Conservation (phyloP, 257 asterid genomes). For the Przewalskia tangutica region DNA sequence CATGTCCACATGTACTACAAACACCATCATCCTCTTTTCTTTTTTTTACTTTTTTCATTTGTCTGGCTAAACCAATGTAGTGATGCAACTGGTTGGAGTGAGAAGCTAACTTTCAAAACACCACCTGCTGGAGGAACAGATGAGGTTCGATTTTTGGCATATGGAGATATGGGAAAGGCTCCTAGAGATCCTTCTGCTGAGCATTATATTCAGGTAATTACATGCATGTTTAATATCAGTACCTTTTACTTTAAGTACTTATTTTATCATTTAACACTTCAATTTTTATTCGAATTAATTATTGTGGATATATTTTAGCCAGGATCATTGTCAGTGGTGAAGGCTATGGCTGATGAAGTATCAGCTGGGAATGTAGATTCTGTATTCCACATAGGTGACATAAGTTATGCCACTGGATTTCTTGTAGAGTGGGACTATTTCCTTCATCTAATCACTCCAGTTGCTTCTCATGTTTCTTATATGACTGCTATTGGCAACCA, state of each 20-base stretch:
- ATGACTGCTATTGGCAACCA: constrained; percentile 96
- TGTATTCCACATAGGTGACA: constrained; percentile 83
- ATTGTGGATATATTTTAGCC: constrained; percentile 32
- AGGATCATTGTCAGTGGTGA: constrained; percentile 54
- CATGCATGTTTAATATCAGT: not conserved
- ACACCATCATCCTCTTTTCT: too few relatives aligned
- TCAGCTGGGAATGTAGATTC: constrained; percentile 47
- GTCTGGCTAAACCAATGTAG: constrained; percentile 14
- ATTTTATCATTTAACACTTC: not conserved
- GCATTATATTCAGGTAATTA: constrained; percentile 66
- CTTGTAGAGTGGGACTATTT: constrained; percentile 86
- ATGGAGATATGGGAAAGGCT: constrained; percentile 90
- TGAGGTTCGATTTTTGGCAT: constrained; percentile 53
- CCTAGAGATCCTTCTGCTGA: constrained; percentile 68
- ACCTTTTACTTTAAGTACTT: not conserved
- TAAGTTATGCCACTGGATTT: constrained; percentile 88
- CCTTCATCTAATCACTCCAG: constrained; percentile 54
- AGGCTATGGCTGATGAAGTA: constrained; percentile 48
- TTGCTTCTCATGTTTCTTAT: constrained; percentile 63
- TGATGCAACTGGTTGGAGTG: constrained; percentile 72
- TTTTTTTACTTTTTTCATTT: too few relatives aligned
- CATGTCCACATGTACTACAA: not conserved
- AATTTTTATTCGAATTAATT: not conserved
- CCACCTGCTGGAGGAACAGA: constrained; percentile 67
- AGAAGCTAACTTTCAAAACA: constrained; percentile 39